Evolutionary conservation across 208 protist genomes (phyloP).

Genomic region (Perkinsela sp.): DNA sequence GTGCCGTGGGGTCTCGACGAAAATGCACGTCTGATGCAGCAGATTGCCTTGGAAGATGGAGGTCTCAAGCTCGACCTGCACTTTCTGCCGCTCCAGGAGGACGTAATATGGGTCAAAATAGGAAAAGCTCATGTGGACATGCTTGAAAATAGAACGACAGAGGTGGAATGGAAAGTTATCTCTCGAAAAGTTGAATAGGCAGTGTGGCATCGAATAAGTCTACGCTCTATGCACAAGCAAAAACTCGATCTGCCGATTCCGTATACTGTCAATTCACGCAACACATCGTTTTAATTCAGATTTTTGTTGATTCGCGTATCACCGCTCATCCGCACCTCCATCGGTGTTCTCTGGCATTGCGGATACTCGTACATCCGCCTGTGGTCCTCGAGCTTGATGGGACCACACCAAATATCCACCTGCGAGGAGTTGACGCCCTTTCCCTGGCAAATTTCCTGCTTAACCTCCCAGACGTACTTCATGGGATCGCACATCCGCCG

Average conservation of each 20-base stretch:
- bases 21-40: neutral
- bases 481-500: constrained; percentile 66
- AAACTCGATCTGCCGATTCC: too few species aligned
- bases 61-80: neutral
- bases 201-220: too few species aligned
- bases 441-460: constrained; percentile 38
- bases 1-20: too few species aligned
- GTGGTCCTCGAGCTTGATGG: constrained; percentile 39
- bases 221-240: too few species aligned
- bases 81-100: neutral
- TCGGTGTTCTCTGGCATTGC: constrained; percentile 46
- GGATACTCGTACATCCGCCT: constrained; percentile 65
- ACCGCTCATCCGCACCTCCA: constrained; percentile 63
- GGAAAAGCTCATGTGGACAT: neutral
- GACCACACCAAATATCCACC: constrained; percentile 58
- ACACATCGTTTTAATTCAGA: too few species aligned
- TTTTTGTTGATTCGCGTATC: constrained; percentile 26
- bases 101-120: neutral
- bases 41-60: neutral
- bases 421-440: constrained; percentile 35
- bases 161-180: too few species aligned
- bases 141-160: too few species aligned
- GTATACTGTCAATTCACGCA: too few species aligned
- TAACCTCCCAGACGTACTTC: constrained; percentile 53
- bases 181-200: too few species aligned